These are phyloP conservation scores for Myxozyma lipomycoides DNA, from an alignment of 805 yeast species.

Conservation along the genomic window DNA sequence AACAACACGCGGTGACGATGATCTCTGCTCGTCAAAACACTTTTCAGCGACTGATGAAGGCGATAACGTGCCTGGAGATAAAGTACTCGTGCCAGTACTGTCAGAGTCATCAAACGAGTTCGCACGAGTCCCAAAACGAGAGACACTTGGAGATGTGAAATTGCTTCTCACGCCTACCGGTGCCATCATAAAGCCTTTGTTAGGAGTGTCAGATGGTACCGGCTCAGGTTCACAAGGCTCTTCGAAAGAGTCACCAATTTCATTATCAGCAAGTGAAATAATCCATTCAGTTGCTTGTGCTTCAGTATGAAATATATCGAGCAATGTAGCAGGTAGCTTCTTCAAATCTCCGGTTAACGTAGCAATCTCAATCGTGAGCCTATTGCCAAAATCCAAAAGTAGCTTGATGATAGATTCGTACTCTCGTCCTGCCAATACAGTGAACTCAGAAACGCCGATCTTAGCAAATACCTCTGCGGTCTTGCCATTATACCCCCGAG, in stretches of 20 bases:
- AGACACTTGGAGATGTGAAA: neutral
- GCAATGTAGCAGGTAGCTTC: constrained; percentile 42
- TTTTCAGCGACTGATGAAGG: constrained; percentile 1
- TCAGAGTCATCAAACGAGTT: constrained; percentile 2
- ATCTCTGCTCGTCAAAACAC: neutral
- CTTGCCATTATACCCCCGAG: constrained; percentile 16
- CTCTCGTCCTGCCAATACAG: constrained; percentile 49
- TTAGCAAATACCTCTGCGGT: constrained; percentile 33
- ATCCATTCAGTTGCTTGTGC: constrained; percentile 72
- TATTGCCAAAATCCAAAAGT: constrained; percentile 39
- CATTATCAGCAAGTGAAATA: constrained; percentile 60
- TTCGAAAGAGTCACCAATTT: constrained; percentile 41
- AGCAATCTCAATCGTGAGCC: constrained; percentile 42
- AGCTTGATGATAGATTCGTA: constrained; percentile 62
- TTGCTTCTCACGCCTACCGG: neutral
- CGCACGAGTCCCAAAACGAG: neutral
- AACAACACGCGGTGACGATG: constrained; percentile 1
- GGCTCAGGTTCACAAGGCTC: neutral
- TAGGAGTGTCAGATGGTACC: neutral
- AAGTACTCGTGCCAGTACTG: constrained; percentile 7
- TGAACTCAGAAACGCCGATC: constrained; percentile 29
- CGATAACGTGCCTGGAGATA: constrained; percentile 19
- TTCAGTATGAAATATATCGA: constrained; percentile 71
- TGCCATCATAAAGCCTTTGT: neutral
- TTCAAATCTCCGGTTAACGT: constrained; percentile 36